Conservation (phyloP, 208 protist species). For the Acanthamoeba royreba region DNA sequence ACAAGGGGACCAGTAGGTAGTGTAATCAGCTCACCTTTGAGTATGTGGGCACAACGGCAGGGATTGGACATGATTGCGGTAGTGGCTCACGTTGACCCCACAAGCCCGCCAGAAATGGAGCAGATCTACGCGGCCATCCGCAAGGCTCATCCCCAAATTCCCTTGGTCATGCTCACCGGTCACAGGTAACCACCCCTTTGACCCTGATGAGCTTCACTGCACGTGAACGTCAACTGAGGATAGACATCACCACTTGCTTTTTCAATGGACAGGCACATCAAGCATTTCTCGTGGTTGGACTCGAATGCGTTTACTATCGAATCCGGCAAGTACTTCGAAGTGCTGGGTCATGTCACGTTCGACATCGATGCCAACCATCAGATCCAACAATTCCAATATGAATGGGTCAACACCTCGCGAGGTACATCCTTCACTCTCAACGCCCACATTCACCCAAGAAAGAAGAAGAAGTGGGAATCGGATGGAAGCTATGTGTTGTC, state of each 20-base stretch:
- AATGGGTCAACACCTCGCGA: slow-evolving; percentile 13
- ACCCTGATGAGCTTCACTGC: no score
- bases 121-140: slow-evolving; percentile 22
- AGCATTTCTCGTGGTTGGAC: slow-evolving; percentile 28
- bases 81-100: slow-evolving; percentile 32
- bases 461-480: no score
- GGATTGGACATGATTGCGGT: slow-evolving; percentile 26
- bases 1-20: no score
- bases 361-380: slow-evolving; percentile 8
- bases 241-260: no score
- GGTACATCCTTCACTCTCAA: background rate
- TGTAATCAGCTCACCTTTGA: no score
- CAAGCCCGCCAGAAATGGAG: background rate
- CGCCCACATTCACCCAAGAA: no score
- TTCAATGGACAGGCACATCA: background rate
- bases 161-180: slow-evolving; percentile 41
- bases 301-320: slow-evolving; percentile 36
- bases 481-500: no score
- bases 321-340: slow-evolving; percentile 50
- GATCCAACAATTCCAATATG: background rate
- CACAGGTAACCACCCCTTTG: no score
- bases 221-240: no score
- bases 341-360: slow-evolving; percentile 24
- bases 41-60: no score
- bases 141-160: background rate